These are phyloP conservation scores for Lanmaoa pseudosensibilis DNA, from an alignment of 768 basidiomycete genomes.

Conservation along the genomic window DNA sequence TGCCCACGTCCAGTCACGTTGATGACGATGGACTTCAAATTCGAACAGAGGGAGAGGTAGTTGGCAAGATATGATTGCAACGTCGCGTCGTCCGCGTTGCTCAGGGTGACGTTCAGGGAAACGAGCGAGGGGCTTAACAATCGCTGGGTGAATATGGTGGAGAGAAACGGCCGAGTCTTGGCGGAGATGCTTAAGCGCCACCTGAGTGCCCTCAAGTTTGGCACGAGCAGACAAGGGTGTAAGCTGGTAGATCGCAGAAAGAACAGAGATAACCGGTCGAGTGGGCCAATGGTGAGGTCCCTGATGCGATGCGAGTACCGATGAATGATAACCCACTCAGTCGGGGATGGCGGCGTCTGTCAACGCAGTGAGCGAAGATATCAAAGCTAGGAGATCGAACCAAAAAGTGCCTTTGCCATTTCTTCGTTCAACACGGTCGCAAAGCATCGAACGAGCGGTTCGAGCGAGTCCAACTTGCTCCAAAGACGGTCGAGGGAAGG, in stretches of 20 bases:
- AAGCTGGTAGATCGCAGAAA: slow-evolving; percentile 1
- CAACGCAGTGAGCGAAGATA: neutral
- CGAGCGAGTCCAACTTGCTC: slow-evolving; percentile 2
- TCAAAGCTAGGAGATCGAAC: neutral
- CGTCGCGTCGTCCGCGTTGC: neutral
- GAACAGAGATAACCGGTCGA: neutral
- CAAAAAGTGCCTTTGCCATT: neutral
- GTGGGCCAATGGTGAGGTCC: neutral
- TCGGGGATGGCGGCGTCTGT: neutral
- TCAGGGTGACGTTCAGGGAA: neutral
- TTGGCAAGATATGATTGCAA: neutral
- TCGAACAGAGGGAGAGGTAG: neutral
- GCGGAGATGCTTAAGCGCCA: neutral
- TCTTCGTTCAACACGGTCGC: neutral
- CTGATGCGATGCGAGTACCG: slow-evolving; percentile 3
- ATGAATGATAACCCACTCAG: neutral
- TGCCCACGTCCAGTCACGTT: neutral
- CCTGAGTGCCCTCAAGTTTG: slow-evolving; percentile 1
- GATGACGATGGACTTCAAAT: neutral
- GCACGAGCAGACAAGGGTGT: neutral
- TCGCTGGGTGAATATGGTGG: neutral
- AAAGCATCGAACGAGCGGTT: slow-evolving; percentile 1
- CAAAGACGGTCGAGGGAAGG: slow-evolving; percentile 5
- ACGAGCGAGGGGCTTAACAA: neutral
- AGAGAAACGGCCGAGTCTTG: neutral